Evolutionary conservation across 1,284 basidiomycete genomes (phyloP), one percentile per base, ranked within the genome.

Genomic region (Termitomyces sp.): DNA sequence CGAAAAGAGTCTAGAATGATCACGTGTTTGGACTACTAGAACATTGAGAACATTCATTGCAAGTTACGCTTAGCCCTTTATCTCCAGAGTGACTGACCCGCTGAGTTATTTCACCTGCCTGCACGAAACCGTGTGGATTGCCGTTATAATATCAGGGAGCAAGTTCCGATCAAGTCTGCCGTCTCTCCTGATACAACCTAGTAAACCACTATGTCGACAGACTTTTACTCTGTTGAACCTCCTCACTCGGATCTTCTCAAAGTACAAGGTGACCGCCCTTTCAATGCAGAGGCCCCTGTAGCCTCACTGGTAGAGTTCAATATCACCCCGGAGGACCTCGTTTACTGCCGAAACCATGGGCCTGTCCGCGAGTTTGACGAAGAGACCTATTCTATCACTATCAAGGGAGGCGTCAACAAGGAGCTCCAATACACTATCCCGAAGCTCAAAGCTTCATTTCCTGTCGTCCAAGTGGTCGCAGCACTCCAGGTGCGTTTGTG

Each of bases 321-420:
- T 4, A 48, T 76, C 45, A 83, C 81, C 7, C 81, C 81, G 9
- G 78, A 80, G 53, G 75, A 81, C 34, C 72, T 83, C 19, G 72
- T 83, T 9, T 84, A 83, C 60, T 80, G 77, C 59, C 74, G 82
- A 19, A 84, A 83, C 57, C 81, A 83, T 61, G 76, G 79, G 16
- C 78, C 78, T 18, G 78, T 83, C n/a, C 70, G 73, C 14, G 73
- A 77, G 43, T 74, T 81, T 44, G 72, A 77, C 54, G 72, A 72
- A 19, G 69, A 72, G 11, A 63, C 67, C 1, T 82, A 78, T 64
- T 62, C 60, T 1, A 52, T 83, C 34, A 64, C 68, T 14, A 60
- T 82, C 47, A 71, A 72, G 33, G 72, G 72, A 14, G 62, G 65
- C 1, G 67, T 68, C 28, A 61, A 66, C 28, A 63, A 64, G 16